phyloP scores from a whole-genome alignment of 2,329 filamentous ascomycete species.

The Fusarium chuoi region DNA sequence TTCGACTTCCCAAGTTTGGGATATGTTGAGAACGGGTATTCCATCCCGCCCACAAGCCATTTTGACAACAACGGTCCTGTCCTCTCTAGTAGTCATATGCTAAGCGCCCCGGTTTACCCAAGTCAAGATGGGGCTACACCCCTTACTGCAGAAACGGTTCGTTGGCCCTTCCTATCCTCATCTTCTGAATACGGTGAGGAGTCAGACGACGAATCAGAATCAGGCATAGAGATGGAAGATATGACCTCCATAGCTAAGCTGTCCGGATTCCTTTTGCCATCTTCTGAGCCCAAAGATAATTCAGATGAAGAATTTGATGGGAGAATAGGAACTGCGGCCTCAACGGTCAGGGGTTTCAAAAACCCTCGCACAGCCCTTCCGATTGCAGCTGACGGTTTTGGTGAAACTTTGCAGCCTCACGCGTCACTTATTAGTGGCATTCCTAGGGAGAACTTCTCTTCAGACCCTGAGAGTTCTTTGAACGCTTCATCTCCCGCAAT shows the following conservation, averaged over 20 bases:
- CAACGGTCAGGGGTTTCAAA: not conserved
- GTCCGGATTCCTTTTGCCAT: not conserved
- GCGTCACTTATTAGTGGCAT: not conserved
- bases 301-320: not conserved
- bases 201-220: not conserved
- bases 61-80: not conserved
- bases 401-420: not conserved
- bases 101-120: not conserved
- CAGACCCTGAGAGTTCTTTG: not conserved
- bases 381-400: not conserved
- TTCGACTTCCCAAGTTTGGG: not conserved
- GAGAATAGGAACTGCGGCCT: not conserved
- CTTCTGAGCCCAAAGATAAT: not conserved
- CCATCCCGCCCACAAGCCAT: not conserved
- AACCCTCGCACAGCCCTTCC: not conserved
- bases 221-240: not conserved
- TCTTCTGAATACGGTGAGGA: not conserved
- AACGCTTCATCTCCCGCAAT: not conserved
- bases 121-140: too few species aligned
- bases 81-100: not conserved
- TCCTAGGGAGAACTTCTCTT: not conserved
- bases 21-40: not conserved
- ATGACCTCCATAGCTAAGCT: not conserved
- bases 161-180: not conserved
- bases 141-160: not conserved